Conservation (phyloP, 768 basidiomycete species). For the Boletus pseudopeckii region DNA sequence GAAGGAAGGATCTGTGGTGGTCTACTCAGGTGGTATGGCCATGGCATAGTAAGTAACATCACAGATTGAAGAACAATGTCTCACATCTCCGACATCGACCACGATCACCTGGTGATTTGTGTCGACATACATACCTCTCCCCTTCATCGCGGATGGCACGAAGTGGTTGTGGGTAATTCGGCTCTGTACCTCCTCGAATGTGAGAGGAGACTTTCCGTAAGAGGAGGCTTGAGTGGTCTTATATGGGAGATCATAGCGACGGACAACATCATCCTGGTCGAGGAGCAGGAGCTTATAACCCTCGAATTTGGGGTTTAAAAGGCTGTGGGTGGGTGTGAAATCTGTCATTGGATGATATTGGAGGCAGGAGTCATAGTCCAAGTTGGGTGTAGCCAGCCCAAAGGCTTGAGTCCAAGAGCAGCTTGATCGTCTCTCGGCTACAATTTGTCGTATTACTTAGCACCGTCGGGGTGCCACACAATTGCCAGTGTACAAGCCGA, state of each 20-base stretch:
- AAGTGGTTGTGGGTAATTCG: slow-evolving; percentile 85
- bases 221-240: slow-evolving; percentile 50
- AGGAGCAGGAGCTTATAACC: slow-evolving; percentile 73
- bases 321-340: slow-evolving; percentile 46
- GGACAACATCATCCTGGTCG: slow-evolving; percentile 52
- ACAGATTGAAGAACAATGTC: slow-evolving; percentile 21
- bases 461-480: neutral
- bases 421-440: neutral
- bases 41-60: slow-evolving; percentile 6
- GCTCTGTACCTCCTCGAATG: slow-evolving; percentile 80
- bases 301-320: slow-evolving; percentile 82
- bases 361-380: neutral
- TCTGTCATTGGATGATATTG: slow-evolving; percentile 25
- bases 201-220: slow-evolving; percentile 58
- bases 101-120: slow-evolving; percentile 56
- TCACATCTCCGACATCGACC: slow-evolving; percentile 57
- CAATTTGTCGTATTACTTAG: no score
- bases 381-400: neutral
- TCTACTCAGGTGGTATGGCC: slow-evolving; percentile 41
- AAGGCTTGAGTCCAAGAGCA: neutral
- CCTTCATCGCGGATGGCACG: slow-evolving; percentile 41
- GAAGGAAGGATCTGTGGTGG: slow-evolving; percentile 48
- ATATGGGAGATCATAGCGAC: slow-evolving; percentile 47
- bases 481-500: neutral
- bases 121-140: slow-evolving; percentile 66